Evolutionary conservation across 345 rosid genomes (phyloP).

Genomic region (Geranium rotundifolium): DNA sequence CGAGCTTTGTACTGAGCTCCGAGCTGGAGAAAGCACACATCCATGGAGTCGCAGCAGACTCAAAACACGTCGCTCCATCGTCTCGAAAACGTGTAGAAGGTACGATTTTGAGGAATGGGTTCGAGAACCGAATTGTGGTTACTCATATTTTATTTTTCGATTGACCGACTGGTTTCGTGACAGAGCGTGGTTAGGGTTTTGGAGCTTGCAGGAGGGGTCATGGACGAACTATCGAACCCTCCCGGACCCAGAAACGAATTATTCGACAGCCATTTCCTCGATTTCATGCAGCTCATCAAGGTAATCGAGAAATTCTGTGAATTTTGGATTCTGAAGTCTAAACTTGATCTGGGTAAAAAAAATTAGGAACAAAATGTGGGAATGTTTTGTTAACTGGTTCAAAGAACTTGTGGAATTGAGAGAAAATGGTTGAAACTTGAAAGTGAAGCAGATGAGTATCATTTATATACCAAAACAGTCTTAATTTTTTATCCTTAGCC

Average conservation of each 20-base stretch:
- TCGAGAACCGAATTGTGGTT: not conserved
- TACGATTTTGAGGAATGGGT: slow-evolving; percentile 3
- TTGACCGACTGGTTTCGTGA: not conserved
- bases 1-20: not conserved
- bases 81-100: slow-evolving; percentile 81
- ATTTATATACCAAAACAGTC: too few species aligned
- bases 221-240: slow-evolving; percentile 73
- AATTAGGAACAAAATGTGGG: not conserved
- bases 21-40: not conserved
- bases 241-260: slow-evolving; percentile 70
- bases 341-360: too few species aligned
- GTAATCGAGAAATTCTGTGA: slow-evolving; percentile 13
- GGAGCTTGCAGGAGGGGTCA: slow-evolving; percentile 78
- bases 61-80: slow-evolving; percentile 77
- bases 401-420: not conserved
- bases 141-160: not conserved
- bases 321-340: too few species aligned
- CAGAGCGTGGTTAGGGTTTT: slow-evolving; percentile 72
- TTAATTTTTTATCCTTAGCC: not conserved
- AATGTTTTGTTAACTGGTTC: not conserved
- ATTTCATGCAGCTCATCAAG: slow-evolving; percentile 91
- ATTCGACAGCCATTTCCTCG: slow-evolving; percentile 71
- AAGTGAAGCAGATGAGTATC: not conserved
- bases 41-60: slow-evolving; percentile 18
- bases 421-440: not conserved